Conservation (phyloP, 176 grass and related monocot genomes). For the Rhynchospora tenuis region DNA sequence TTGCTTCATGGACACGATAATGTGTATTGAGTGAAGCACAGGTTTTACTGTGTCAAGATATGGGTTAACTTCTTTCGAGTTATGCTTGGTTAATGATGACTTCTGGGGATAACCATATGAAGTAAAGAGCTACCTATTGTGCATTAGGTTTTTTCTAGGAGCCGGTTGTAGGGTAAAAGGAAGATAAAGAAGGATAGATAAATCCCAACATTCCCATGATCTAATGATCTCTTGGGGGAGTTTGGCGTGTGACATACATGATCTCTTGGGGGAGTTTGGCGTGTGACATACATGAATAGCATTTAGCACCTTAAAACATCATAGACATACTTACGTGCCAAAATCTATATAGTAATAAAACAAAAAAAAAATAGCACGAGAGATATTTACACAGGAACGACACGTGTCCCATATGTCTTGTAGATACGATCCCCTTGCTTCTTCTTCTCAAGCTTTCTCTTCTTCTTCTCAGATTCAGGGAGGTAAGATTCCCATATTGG, state of each 20-base stretch:
- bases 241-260: neutral
- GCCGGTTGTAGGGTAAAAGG: too few species aligned
- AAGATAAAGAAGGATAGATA: too few species aligned
- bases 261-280: too few species aligned
- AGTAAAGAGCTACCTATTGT: too few species aligned
- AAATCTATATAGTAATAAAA: neutral
- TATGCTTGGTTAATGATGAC: neutral
- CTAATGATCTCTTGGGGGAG: too few species aligned
- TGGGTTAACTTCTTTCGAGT: neutral
- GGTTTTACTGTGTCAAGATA: neutral
- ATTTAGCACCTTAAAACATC: neutral
- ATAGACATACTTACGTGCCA: neutral
- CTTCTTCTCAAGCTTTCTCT: slow-evolving; percentile 63
- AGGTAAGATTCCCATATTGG: slow-evolving; percentile 95
- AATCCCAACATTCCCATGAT: too few species aligned
- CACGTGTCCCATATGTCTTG: slow-evolving; percentile 90
- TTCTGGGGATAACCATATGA: too few species aligned
- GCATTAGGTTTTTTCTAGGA: too few species aligned
- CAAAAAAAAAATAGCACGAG: neutral
- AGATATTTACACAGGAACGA: slow-evolving; percentile 75
- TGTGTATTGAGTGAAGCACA: neutral
- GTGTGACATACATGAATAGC: neutral
- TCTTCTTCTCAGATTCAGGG: slow-evolving; percentile 64
- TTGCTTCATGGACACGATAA: neutral
- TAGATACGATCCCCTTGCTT: slow-evolving; percentile 60